Evolutionary conservation across 1,284 basidiomycete species (phyloP).

Genomic region (Ganoderma sp.): DNA sequence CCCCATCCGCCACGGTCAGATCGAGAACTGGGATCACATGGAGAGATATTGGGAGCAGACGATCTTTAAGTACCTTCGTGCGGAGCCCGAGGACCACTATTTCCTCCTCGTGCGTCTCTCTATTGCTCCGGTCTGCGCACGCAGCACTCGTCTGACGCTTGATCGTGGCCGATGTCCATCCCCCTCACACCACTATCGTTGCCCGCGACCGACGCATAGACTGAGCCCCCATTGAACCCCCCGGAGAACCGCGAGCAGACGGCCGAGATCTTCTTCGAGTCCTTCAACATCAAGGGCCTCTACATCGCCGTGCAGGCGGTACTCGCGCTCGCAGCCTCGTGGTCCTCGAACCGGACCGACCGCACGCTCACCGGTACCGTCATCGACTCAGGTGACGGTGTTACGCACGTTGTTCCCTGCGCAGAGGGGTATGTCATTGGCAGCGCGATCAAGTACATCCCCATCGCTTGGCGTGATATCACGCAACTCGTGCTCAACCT

Average conservation of each 20-base stretch:
- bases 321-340: slow-evolving; percentile 97
- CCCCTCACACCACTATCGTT: neutral
- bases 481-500: slow-evolving; percentile 97
- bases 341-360: slow-evolving; percentile 93
- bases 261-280: slow-evolving; percentile 99
- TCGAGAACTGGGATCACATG: slow-evolving; percentile 99
- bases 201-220: slow-evolving; percentile 55
- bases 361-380: slow-evolving; percentile 97
- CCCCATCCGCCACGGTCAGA: slow-evolving; percentile 97
- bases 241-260: slow-evolving; percentile 99
- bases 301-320: slow-evolving; percentile 99
- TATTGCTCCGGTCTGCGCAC: slow-evolving; percentile 3
- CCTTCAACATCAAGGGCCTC: slow-evolving; percentile 96
- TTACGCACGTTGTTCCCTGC: slow-evolving; percentile 95
- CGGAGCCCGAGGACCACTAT: slow-evolving; percentile 99
- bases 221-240: slow-evolving; percentile 97
- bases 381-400: slow-evolving; percentile 98
- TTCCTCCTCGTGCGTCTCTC: slow-evolving; percentile 84
- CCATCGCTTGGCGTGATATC: slow-evolving; percentile 97
- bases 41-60: slow-evolving; percentile 99
- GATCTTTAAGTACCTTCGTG: slow-evolving; percentile 99
- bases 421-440: slow-evolving; percentile 99
- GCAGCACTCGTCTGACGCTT: slow-evolving; percentile 17
- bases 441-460: slow-evolving; percentile 98
- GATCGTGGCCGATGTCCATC: slow-evolving; percentile 11